Base-by-base conservation (phyloP, 805 yeast species). In the Lipomyces japonicus region DNA sequence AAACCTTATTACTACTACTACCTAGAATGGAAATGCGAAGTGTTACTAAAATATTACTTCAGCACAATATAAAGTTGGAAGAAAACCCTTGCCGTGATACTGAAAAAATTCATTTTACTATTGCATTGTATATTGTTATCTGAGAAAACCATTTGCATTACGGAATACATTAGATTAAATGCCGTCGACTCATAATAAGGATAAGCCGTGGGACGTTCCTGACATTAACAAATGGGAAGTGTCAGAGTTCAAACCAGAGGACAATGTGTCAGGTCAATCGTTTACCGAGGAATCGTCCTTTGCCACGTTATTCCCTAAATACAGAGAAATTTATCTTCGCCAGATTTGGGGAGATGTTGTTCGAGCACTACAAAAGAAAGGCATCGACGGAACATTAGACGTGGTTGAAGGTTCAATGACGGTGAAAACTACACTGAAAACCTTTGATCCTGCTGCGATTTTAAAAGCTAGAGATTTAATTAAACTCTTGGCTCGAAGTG, bases 321-420 rank as follows among this genome's bases (percentile, higher is more conserved):
- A 93, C 70, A 81, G 98, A 71, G 98, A 93, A 70, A 81, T 77
- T 47, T 93, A 93, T 65, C 71, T 93, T 50, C 83, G 88, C 62
- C 82, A 86, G 50, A 79, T 91, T 42, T 93, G 98, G 98, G 84
- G 86, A 44, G 97, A 93, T 57, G 93, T 93, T 9, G 88, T 97
- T 1, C 80, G 77, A 61, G 77, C 91, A 0, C 71, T 93, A 31
- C 86, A 84, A 23, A 75, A 77, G 46, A 44, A 44, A 60, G 83
- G 86, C 49, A 75, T 93, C 39, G 82, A 84, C n/a, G 87, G 96
- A 68, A 82, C 82, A 34, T 73, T 93, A 55, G 88, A 93, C 69
- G 73, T 93, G 57, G 95, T 93, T 24, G 97, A 93, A 66, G 98
- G 98, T 39, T 83, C 96, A 2, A 93, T 93, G 97, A 83, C 95